Base-by-base conservation (phyloP, 371 early-diverging fungal genomes). In the Nematocida sp. region DNA sequence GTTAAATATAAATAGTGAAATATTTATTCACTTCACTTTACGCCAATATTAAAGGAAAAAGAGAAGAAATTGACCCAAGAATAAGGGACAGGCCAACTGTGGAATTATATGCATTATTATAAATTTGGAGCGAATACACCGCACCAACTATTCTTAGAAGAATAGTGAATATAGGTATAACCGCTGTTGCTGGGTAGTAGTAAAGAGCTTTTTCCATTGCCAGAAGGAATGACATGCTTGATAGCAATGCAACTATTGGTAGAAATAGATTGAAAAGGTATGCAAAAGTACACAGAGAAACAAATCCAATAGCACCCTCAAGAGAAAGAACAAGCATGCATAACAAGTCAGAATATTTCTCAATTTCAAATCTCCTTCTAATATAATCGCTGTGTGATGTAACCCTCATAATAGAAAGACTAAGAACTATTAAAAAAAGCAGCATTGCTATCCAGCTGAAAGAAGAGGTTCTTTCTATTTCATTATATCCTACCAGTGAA, bases 111-210 rank as follows among this genome's bases (percentile, higher is more conserved):
- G 69, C n/a, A 44, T 71, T 54, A 20, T 55, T 18, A 50, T 57
- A 78, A 5, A 71, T 25, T 47, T 61, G 57, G 0, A 60, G 5
- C n/a, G 69, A 57, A 23, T 71, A 18, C 18, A 70, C 18, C 0
- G 46, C 57, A 0, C 61, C 80, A 42, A 66, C 13, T 15, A 78
- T 23, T 15, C 80, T n/a, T 4, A 70, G 25, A 39, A 69, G 47
- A 18, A 78, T 39, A 4, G 71, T 78, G 45, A 78, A 78, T n/a
- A 78, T 42, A 13, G 80, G 80, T 18, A 78, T 78, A n/a, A 78
- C 80, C 25, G 80, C 80, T n/a, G 80, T 69, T 55, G 80, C 80
- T 40, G 80, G 80, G 9, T 78, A 78, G 80, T 70, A 78, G 72
- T 78, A 78, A 15, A 78, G 80, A 13, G 80, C 80, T 42, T 78